phyloP scores from a whole-genome alignment of 179 eudicot genomes.

The Patellifolia procumbens region DNA sequence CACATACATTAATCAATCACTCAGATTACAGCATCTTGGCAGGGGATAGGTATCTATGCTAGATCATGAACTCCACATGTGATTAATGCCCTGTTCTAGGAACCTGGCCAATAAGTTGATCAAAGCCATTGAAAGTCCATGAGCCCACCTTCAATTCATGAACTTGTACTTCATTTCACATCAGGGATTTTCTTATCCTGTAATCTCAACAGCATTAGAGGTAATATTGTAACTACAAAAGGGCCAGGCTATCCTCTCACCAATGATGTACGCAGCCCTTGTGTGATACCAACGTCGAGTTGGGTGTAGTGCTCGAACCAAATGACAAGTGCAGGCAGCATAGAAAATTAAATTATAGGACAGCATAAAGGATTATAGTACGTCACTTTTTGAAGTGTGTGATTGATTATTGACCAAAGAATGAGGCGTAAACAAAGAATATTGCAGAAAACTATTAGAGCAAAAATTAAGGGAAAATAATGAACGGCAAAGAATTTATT shows the following conservation, averaged over 20 bases:
- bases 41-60: neutral
- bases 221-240: neutral
- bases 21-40: neutral
- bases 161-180: neutral
- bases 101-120: neutral
- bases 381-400: no score
- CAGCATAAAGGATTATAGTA: no score
- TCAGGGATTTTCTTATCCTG: neutral
- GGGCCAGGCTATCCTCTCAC: neutral
- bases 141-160: neutral
- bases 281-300: neutral
- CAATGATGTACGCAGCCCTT: neutral
- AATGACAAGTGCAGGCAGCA: slow-evolving; percentile 2
- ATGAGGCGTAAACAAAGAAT: neutral
- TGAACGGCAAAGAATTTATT: neutral
- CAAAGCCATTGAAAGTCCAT: neutral
- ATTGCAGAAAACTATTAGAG: neutral
- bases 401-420: neutral
- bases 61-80: neutral
- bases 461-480: neutral
- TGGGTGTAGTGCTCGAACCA: neutral
- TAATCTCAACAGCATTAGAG: neutral
- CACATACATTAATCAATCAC: no score
- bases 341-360: neutral
- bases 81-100: neutral